Conservation (phyloP, 371 early-diverging fungal genomes). For the Apophysomyces ossiformis region DNA sequence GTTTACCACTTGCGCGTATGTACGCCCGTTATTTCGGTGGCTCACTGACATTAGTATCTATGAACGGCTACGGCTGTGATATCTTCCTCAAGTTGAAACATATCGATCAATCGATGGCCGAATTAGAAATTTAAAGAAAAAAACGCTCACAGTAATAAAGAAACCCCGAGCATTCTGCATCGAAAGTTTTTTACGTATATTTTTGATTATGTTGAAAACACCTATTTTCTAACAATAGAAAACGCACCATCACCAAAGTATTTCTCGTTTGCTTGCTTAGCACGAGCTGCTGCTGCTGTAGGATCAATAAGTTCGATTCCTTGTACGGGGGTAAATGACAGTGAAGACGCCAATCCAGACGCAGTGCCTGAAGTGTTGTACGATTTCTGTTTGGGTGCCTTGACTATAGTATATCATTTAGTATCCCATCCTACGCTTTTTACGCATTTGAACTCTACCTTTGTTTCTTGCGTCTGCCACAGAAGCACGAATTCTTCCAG, state of each 20-base stretch:
- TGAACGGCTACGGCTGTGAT: conserved; percentile 92
- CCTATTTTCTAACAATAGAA: conserved; percentile 57
- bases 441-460: conserved; percentile 38
- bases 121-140: conserved; percentile 46
- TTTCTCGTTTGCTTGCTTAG: conserved; percentile 73
- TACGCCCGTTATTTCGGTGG: conserved; percentile 97
- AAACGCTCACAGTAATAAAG: neutral
- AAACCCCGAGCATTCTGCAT: too few relatives aligned
- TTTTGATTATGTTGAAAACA: neutral
- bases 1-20: conserved; percentile 89
- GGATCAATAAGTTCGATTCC: conserved; percentile 95
- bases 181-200: neutral
- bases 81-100: conserved; percentile 88
- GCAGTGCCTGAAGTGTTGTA: conserved; percentile 41
- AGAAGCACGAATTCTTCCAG: conserved; percentile 74
- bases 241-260: conserved; percentile 83
- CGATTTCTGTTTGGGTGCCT: conserved; percentile 67
- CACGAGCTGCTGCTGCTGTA: conserved; percentile 67
- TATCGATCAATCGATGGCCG: conserved; percentile 68
- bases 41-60: conserved; percentile 79
- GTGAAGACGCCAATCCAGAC: conserved; percentile 89
- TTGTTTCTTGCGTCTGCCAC: conserved; percentile 66
- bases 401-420: conserved; percentile 37
- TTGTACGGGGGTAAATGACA: conserved; percentile 96
- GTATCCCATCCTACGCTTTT: neutral